phyloP scores from a whole-genome alignment of 139 green algal genomes.

The Ettlia oleoabundans region DNA sequence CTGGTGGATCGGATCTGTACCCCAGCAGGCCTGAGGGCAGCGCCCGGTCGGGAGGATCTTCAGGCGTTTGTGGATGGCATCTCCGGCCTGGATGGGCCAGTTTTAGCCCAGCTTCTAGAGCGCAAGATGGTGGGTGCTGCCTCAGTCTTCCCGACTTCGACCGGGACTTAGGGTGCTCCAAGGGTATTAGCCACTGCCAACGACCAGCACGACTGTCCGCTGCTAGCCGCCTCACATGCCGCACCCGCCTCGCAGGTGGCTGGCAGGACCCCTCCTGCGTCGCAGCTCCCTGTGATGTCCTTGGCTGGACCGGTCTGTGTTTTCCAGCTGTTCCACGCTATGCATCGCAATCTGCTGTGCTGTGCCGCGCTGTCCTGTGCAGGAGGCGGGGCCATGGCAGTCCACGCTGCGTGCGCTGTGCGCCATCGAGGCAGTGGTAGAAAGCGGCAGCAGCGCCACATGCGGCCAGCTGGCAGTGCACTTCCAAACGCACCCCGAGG shows the following conservation, averaged over 20 bases:
- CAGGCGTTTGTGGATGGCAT: slow-evolving; percentile 70
- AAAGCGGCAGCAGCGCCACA: slow-evolving; percentile 54
- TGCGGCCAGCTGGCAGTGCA: slow-evolving; percentile 75
- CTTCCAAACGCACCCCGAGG: slow-evolving; percentile 68
- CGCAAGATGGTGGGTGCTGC: slow-evolving; percentile 70
- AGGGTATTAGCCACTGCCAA: too few species aligned
- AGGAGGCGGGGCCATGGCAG: slow-evolving; percentile 68
- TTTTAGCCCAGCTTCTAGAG: slow-evolving; percentile 66
- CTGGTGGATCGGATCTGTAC: slow-evolving; percentile 70
- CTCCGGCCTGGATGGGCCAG: slow-evolving; percentile 65
- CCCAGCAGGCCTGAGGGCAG: slow-evolving; percentile 66
- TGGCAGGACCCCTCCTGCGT: too few species aligned
- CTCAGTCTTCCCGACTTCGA: too few species aligned
- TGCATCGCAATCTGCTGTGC: too few species aligned
- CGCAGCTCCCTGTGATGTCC: too few species aligned
- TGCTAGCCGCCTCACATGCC: too few species aligned
- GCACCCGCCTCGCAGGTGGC: too few species aligned
- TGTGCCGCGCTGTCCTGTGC: too few species aligned
- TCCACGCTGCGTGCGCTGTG: slow-evolving; percentile 71
- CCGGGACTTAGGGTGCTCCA: too few species aligned
- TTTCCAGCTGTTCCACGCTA: too few species aligned
- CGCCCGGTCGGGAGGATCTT: slow-evolving; percentile 67
- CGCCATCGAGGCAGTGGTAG: slow-evolving; percentile 74
- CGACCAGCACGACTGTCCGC: too few species aligned
- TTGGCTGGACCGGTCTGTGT: too few species aligned